Conservation (phyloP, 331 rosid genomes). For the Acacia pycnantha region DNA sequence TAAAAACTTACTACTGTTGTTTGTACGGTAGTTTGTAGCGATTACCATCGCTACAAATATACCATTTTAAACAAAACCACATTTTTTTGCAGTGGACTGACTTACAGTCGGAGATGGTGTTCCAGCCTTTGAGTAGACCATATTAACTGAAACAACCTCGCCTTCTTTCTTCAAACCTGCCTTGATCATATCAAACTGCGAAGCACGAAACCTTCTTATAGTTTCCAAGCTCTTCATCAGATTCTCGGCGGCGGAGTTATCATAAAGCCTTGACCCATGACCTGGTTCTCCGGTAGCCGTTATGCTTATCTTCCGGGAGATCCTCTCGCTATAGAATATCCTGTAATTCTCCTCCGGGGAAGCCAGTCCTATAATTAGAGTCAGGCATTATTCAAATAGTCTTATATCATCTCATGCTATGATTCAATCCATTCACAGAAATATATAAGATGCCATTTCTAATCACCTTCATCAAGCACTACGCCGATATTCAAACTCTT, state of each 20-base stretch:
- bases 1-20: too few species aligned
- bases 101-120: slow-evolving; percentile 90
- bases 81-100: background rate
- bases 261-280: slow-evolving; percentile 92
- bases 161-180: slow-evolving; percentile 81
- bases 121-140: slow-evolving; percentile 84
- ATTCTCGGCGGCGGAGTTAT: slow-evolving; percentile 90
- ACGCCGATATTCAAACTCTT: slow-evolving; percentile 61
- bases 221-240: slow-evolving; percentile 77
- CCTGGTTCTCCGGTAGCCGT: slow-evolving; percentile 89
- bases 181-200: slow-evolving; percentile 80
- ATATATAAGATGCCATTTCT: background rate
- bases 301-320: slow-evolving; percentile 76
- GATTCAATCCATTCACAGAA: background rate
- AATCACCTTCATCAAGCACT: slow-evolving; percentile 82
- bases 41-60: too few species aligned
- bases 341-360: slow-evolving; percentile 62
- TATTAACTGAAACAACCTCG: slow-evolving; percentile 77
- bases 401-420: background rate
- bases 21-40: too few species aligned
- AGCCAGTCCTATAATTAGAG: slow-evolving; percentile 52
- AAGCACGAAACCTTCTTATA: slow-evolving; percentile 70
- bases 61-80: too few species aligned
- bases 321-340: slow-evolving; percentile 74
- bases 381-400: background rate